Evolutionary conservation across 306 rosid genomes (phyloP).

Genomic region (Gastrolobium villosum): DNA sequence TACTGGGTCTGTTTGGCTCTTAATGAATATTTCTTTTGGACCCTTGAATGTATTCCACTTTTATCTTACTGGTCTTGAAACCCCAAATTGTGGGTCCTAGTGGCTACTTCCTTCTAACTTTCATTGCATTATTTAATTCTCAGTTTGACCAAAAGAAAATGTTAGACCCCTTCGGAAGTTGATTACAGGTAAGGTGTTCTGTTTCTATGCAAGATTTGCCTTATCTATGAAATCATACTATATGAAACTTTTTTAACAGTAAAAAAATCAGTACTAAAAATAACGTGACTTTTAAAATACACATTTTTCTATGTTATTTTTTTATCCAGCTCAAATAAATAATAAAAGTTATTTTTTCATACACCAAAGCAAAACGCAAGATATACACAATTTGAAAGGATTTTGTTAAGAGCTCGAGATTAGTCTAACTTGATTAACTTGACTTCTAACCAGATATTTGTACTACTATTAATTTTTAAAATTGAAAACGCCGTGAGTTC

Average conservation of each 20-base stretch:
- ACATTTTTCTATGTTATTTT: neutral
- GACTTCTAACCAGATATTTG: neutral
- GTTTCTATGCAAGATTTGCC: slow-evolving; percentile 13
- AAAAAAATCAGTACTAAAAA: neutral
- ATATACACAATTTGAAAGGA: neutral
- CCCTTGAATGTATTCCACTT: slow-evolving; percentile 37
- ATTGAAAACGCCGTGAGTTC: neutral
- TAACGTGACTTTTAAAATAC: neutral
- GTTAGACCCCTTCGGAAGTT: neutral
- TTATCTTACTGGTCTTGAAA: slow-evolving; percentile 19
- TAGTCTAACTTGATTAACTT: neutral
- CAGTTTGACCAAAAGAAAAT: slow-evolving; percentile 35
- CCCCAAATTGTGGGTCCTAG: slow-evolving; percentile 47
- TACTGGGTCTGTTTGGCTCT: slow-evolving; percentile 42
- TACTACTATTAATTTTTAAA: neutral
- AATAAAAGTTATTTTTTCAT: neutral
- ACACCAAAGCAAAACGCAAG: neutral
- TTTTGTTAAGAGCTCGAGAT: neutral
- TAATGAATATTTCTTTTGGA: slow-evolving; percentile 46
- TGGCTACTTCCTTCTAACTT: slow-evolving; percentile 5
- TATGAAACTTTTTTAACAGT: neutral
- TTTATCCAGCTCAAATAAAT: neutral
- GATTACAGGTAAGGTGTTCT: neutral
- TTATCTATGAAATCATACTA: neutral
- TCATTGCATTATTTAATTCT: slow-evolving; percentile 36